These are phyloP conservation scores for Scedosporium apiospermum DNA, from an alignment of 2,329 filamentous ascomycete species.

Conservation along the genomic window DNA sequence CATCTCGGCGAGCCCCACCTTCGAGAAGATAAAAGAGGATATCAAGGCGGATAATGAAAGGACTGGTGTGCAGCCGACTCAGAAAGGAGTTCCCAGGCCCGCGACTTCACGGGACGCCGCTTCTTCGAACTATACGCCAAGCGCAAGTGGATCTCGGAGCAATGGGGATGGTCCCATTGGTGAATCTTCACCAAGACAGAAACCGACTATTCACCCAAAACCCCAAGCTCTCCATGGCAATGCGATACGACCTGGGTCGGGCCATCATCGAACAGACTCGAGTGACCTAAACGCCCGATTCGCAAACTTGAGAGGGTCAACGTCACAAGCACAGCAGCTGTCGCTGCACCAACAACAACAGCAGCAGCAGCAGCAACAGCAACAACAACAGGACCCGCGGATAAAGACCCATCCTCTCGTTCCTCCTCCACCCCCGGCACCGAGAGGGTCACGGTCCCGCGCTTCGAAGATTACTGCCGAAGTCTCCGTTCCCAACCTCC, in stretches of 20 bases:
- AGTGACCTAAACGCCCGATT: constrained; percentile 48
- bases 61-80: constrained; percentile 45
- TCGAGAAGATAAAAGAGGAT: constrained; percentile 46
- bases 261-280: neutral
- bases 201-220: constrained; percentile 52
- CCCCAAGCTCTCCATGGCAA: constrained; percentile 58
- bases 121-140: constrained; percentile 4
- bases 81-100: neutral
- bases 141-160: constrained; percentile 2
- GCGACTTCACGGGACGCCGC: neutral
- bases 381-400: constrained; percentile 36
- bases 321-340: constrained; percentile 12
- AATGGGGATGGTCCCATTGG: too few relatives aligned
- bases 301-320: constrained; percentile 40
- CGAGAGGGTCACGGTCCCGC: constrained; percentile 41
- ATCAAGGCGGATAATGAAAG: constrained; percentile 56
- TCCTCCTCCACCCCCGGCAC: constrained; percentile 13
- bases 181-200: constrained; percentile 22
- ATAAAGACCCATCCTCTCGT: constrained; percentile 38
- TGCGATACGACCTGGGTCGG: constrained; percentile 14
- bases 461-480: constrained; percentile 34
- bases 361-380: constrained; percentile 14
- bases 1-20: constrained; percentile 34
- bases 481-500: constrained; percentile 46
- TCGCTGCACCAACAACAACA: constrained; percentile 26